phyloP scores from a whole-genome alignment of 352 stramenopile genomes.

The Hyaloperonospora brassicae region DNA sequence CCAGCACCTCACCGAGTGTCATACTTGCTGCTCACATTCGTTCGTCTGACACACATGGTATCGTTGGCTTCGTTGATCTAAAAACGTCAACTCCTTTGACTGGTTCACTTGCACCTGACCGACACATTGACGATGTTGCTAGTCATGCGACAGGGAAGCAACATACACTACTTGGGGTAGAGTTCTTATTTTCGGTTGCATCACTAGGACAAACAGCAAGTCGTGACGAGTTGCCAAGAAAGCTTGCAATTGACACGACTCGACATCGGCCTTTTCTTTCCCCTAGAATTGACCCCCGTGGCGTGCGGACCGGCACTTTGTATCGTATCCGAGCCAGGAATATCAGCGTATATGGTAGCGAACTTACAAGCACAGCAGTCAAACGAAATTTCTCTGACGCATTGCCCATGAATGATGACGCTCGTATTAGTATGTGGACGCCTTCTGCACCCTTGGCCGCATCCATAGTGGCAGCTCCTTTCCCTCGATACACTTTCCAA shows the following conservation, averaged over 20 bases:
- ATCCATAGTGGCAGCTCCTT: no score
- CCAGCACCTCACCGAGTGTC: no score
- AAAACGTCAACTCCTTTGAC: no score
- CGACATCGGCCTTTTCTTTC: conserved; percentile 83
- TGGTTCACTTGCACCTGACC: conserved; percentile 66
- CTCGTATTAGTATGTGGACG: no score
- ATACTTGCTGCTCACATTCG: conserved; percentile 18
- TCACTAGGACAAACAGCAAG: conserved; percentile 79
- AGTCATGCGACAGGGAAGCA: conserved; percentile 65
- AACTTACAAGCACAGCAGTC: no score
- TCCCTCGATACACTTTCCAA: no score
- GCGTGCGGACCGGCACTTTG: no score
- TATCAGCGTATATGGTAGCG: not conserved
- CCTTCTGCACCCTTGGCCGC: no score
- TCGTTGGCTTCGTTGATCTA: conserved; percentile 70
- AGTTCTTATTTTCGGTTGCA: conserved; percentile 81
- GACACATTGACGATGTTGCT: conserved; percentile 63
- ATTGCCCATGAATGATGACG: no score
- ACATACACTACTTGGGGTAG: conserved; percentile 53
- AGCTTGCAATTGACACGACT: conserved; percentile 62
- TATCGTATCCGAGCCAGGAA: conserved; percentile 58
- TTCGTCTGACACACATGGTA: no score
- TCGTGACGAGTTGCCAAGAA: conserved; percentile 40
- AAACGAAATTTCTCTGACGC: no score
- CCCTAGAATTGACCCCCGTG: no score